Evolutionary conservation across 352 stramenopile species (phyloP), one percentile per base, ranked within the genome.

Genomic region (Paralagenidium karlingii): DNA sequence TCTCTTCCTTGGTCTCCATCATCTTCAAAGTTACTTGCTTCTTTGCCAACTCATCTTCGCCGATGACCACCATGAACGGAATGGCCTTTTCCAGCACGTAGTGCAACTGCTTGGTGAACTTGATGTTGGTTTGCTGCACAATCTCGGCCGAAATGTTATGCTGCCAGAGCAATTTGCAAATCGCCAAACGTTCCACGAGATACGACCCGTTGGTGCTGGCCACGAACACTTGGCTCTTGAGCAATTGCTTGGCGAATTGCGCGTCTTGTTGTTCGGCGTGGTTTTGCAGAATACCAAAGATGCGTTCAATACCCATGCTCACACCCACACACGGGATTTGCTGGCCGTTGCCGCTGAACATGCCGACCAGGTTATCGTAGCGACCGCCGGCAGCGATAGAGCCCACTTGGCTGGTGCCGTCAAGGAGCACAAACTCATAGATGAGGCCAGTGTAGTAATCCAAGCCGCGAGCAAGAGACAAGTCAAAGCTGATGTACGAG

Each of bases 381-480:
- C 95, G 79, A 3, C 95, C 95, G 27, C 95, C 95, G 30, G 93
- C 95, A 22, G 90, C 94, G 60, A 99, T 98, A 34, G 88, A 98
- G 37, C 95, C 95, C 22, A 99, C 92, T 46, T 86, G 66, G 20
- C 61, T 82, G 45, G 78, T 90, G 34, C 83, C 68, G 22, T 36
- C 30, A 7, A 20, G 19, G 20, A 98, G 81, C 22, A 99, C 90
- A 39, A 96, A 97, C 68, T 99, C 95, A 63, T 99, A 99, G 58
- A 99, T 99, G 32, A 99, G 68, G 12, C 95, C 95, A 12, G 95
- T 99, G 70, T 99, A 99, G 81, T 99, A 99, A 65, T 99, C 95
- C 10, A 99, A 69, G 19, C 95, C 95, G 21, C 95, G 84, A 12
- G 95, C 95, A 32, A 99, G 73, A 54, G 79, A 97, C 27, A 99